Evolutionary conservation across 306 rosid species (phyloP), one percentile per base, ranked within the genome.

Genomic region (Alnus rubra): DNA sequence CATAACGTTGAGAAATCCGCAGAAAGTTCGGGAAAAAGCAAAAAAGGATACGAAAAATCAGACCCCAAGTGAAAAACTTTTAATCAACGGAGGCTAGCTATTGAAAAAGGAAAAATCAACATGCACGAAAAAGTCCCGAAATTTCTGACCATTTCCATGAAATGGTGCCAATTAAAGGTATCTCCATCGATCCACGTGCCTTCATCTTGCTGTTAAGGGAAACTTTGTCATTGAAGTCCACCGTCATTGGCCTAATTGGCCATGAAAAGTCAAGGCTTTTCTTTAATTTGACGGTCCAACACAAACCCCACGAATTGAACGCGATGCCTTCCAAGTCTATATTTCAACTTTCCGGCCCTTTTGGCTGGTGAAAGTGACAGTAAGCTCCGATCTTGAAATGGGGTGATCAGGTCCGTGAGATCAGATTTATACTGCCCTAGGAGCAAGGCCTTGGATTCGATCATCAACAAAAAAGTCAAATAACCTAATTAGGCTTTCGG

Each of bases 111-210:
- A 4, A 4, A 13, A 37, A 28, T 9, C 15, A 59, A 15, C 19
- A 33, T 63, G 11, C 64, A 28, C 28, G 3, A 74, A 53, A 62
- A 64, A 56, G 76, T 72, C 50, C 37, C 14, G 28, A 12, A 54
- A 42, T 47, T 60, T 70, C 63, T 60, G 65, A 63, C 62, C 28
- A 67, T 14, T 55, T 35, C 63, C 72, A 49, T 47, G 45, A 56
- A 39, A 45, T n/a, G 64, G 72, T 58, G 76, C 37, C 28, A 23
- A 23, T 23, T 65, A 56, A 81, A 48, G 8, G 63, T 23, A n/a
- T 33, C 53, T 14, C 10, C n/a, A n/a, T 19, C 45, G 28, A 23
- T 9, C 11, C n/a, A 11, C 35, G 3, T 23, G 15, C 33, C 14
- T 4, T 3, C 42, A 50, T 50, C 55, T 37, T 12, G 18, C n/a